These are phyloP conservation scores for Backusella circina DNA, from an alignment of 192 early-diverging fungal species.

Conservation along the genomic window DNA sequence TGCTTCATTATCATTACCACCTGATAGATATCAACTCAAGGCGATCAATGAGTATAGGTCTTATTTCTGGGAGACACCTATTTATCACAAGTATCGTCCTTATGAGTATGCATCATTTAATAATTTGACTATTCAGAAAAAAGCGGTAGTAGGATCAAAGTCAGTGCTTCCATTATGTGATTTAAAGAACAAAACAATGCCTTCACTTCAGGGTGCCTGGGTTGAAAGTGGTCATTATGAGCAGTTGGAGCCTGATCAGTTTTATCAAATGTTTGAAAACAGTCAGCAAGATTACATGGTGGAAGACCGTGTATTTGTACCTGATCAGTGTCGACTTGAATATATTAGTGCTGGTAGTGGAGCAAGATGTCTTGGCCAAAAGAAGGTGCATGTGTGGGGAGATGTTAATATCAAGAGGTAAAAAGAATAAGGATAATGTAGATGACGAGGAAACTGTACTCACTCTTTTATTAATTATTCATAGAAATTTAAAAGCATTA, in stretches of 20 bases:
- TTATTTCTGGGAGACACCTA: slow-evolving; percentile 29
- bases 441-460: too few species aligned
- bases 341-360: slow-evolving; percentile 22
- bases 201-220: slow-evolving; percentile 12
- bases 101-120: slow-evolving; percentile 12
- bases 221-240: slow-evolving; percentile 20
- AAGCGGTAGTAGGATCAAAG: neutral
- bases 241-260: slow-evolving; percentile 9
- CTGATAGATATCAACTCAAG: slow-evolving; percentile 22
- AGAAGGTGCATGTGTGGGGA: slow-evolving; percentile 30
- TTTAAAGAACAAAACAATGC: neutral
- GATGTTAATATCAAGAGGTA: slow-evolving; percentile 30
- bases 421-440: neutral
- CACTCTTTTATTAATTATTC: too few species aligned
- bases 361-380: slow-evolving; percentile 14
- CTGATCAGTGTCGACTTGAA: slow-evolving; percentile 21
- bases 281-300: slow-evolving; percentile 22
- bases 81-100: slow-evolving; percentile 21
- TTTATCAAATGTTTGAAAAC: slow-evolving; percentile 31
- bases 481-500: slow-evolving; percentile 28
- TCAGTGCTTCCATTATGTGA: neutral
- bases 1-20: slow-evolving; percentile 14
- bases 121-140: neutral
- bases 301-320: slow-evolving; percentile 19
- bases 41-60: slow-evolving; percentile 23